Evolutionary conservation across 768 basidiomycete species (phyloP), one percentile per base, ranked within the genome.

Genomic region (Favolaschia claudopus): DNA sequence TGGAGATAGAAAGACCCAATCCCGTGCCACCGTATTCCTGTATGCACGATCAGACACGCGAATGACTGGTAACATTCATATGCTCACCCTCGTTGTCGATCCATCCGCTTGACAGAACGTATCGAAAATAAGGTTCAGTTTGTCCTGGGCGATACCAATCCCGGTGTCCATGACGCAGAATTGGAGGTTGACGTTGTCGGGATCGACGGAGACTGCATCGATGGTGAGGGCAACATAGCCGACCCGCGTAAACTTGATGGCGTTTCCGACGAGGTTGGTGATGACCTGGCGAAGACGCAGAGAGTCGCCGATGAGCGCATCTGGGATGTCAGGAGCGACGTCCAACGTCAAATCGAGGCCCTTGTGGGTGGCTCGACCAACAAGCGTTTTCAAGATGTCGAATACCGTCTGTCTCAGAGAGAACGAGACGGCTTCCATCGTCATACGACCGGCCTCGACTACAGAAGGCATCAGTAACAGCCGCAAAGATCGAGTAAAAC

Each of bases 31-130:
- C 96, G 65, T 98, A 98, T 82, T 98, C 95, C 91, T 94, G 67
- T 12, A 46, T 40, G 34, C 19, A 60, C 62, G 15, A 20, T 5
- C 55, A 59, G 48, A 60, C 55, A 36, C 38, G 29, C 28, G 20
- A 37, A 33, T 46, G 46, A 40, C 3, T 37, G 40, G 46, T 8
- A 62, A 42, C n/a, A n/a, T 8, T n/a, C 31, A 33, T 47, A 44
- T 49, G 15, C 89, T 38, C 67, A 93, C 93, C 69, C 96, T 77
- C 6, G 96, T 99, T 5, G 97, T 99, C 8, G 95, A 98, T 24
- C 97, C 97, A 79, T 99, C 97, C 0, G 97, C 97, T 71, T 99
- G 97, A 65, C 93, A 95, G 77, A 99, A 99, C 2, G 97, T 99
- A 71, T 99, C 97, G 76, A 99, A 99, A 72, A 99, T 99, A 69